These are phyloP conservation scores for Ceratocystis cubensis DNA, from an alignment of 2,329 filamentous ascomycete species.

Conservation along the genomic window DNA sequence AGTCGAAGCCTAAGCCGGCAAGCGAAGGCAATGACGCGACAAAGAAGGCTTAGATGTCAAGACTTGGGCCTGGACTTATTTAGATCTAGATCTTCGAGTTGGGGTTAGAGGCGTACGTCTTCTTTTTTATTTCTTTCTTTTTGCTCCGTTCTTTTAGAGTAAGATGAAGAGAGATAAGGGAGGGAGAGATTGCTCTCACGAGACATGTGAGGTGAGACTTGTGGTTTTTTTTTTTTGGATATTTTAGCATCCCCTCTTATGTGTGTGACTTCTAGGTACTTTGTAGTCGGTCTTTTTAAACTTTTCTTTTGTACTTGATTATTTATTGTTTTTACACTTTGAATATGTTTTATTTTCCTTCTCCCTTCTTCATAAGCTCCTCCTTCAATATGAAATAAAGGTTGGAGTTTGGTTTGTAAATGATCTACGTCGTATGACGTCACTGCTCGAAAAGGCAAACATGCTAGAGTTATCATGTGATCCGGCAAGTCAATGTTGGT, in stretches of 20 bases:
- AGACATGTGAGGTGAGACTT: not conserved
- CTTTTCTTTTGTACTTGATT: constrained; percentile 2
- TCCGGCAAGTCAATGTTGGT: not conserved
- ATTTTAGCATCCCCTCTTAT: not conserved
- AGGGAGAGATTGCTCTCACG: not conserved
- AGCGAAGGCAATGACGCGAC: constrained; percentile 51
- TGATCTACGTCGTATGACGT: not conserved
- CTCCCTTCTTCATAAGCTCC: not conserved
- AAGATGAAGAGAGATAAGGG: not conserved
- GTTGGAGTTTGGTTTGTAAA: not conserved
- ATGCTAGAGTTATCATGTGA: not conserved
- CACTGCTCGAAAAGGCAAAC: not conserved
- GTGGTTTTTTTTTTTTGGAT: not conserved
- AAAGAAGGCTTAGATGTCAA: constrained; percentile 23
- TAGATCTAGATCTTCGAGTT: not conserved
- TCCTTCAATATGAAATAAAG: not conserved
- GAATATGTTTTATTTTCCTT: not conserved
- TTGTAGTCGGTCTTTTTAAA: not conserved
- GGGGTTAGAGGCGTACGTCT: not conserved
- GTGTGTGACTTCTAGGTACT: not conserved
- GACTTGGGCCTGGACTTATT: not conserved
- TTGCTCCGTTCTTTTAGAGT: not conserved
- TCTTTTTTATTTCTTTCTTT: not conserved
- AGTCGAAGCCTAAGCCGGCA: constrained; percentile 46
- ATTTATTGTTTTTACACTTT: not conserved